Base-by-base conservation (phyloP, 441 rosid genomes). In the Brassica balearica region DNA sequence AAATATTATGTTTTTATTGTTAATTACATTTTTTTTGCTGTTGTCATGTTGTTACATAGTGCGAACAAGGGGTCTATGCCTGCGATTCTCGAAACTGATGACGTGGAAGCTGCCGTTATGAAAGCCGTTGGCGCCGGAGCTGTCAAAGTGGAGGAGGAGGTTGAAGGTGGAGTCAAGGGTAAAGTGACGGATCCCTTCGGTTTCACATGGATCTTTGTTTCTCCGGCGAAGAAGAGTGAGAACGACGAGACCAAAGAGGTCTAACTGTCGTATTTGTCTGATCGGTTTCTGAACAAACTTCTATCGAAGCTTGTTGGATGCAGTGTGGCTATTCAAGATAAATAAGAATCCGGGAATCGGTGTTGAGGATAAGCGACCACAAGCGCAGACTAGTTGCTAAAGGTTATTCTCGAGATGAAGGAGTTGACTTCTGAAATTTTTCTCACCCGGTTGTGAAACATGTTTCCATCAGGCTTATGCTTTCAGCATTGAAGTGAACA, bases 111-210 rank as follows among this genome's bases (percentile, higher is more conserved):
- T 4, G 97, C 95, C 0, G 19, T 92, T 1, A 72, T 84, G 7
- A 87, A 87, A 86, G 92, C 96, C 3, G 89, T 91, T 14, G 69
- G 11, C 3, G 97, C 89, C 0, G 97, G 98, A 51, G 98, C 90
- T 10, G 84, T 82, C 1, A 83, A 84, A 0, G 93, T 86, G 59
- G 87, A 85, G 14, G 51, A 1, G 92, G 92, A 90, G 27, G 87
- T 60, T 0, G 93, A 84, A 3, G 14, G 25, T 11, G 93, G 87
- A 64, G 88, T 89, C 67, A 87, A 85, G 77, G 90, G 88, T 0
- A 88, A 87, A 84, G 84, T 93, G 11, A 88, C 86, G 86, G 99
- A 95, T 65, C 97, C 98, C 0, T 95, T 86, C 22, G 97, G 99
- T 4, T 83, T 82, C 74, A 83, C 87, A 2, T 93, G 99, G 99